Evolutionary conservation across 2,329 filamentous ascomycete genomes (phyloP), one percentile per base, ranked within the genome.

Genomic region (Davidsoniella eucalypti): DNA sequence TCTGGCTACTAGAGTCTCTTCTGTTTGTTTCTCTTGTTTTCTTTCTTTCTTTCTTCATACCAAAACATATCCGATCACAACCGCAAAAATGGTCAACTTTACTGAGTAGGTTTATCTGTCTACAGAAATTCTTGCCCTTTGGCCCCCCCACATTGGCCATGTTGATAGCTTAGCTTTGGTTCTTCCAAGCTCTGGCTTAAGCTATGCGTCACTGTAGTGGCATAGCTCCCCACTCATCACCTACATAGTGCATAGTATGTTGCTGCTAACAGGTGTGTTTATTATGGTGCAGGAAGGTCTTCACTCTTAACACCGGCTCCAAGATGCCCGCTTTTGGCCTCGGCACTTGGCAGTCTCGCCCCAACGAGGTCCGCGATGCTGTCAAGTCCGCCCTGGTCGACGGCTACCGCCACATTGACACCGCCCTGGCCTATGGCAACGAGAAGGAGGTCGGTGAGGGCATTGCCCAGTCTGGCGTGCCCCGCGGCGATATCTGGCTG

Each of bases 301-400:
- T 80, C 61, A 79, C 75, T 57, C 76, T 86, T 63, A 84, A 85
- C 67, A 81, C 79, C 49, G 84, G 85, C 53, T 81, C 75, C 63
- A 80, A 84, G 67, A 92, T 92, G 54, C 82, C 83, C 51, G 79
- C 80, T 57, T 65, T 88, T 56, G 84, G 83, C 54, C 72, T 88
- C 43, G 84, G 84, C 51, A 88, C 84, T 51, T 88, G 84, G 83
- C 82, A 87, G 61, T 85, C 83, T 45, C 63, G 72, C 59, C 78
- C 81, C 51, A 65, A 82, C 57, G 73, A 85, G 64, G 82, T 86
- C 51, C 71, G 75, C 57, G 67, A 75, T 49, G 85, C 85, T 50
- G 84, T 90, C 56, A 77, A 84, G 64, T 69, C 69, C 36, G 83
- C 83, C 23, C 70, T 87, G 25, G 69, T 69, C 54, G 66, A 68